Evolutionary conservation across 345 rosid genomes (phyloP).

Genomic region (Clausena lansium): DNA sequence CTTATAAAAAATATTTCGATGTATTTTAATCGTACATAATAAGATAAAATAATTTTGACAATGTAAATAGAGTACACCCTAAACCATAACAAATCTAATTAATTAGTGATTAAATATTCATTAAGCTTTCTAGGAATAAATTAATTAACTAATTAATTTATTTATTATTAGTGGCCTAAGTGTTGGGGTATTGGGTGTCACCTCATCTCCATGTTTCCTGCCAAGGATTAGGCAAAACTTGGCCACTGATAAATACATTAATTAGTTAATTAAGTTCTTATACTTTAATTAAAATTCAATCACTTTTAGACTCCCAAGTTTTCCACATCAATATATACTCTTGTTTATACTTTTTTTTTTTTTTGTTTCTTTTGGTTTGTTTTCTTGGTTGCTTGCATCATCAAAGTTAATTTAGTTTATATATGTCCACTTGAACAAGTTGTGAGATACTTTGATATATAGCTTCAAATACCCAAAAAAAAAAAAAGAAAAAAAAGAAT

Average conservation of each 20-base stretch:
- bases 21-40: too few relatives aligned
- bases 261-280: neutral
- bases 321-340: neutral
- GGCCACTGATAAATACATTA: slow-evolving; percentile 5
- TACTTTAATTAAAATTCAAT: neutral
- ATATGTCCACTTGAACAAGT: neutral
- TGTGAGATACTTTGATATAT: neutral
- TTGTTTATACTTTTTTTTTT: slow-evolving; percentile 1
- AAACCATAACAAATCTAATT: neutral
- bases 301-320: slow-evolving; percentile 9
- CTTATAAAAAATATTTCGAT: too few relatives aligned
- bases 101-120: neutral
- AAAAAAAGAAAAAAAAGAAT: neutral
- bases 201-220: slow-evolving; percentile 26
- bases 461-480: neutral
- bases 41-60: neutral
- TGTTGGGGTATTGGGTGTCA: slow-evolving; percentile 26
- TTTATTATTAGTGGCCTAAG: too few relatives aligned
- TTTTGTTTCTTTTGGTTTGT: neutral
- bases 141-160: neutral
- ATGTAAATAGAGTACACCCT: too few relatives aligned
- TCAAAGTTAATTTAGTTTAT: neutral
- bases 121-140: slow-evolving; percentile 15
- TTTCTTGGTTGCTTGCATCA: neutral
- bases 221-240: slow-evolving; percentile 15